phyloP scores from a whole-genome alignment of 192 early-diverging fungal genomes.

The Coemansia sp. region DNA sequence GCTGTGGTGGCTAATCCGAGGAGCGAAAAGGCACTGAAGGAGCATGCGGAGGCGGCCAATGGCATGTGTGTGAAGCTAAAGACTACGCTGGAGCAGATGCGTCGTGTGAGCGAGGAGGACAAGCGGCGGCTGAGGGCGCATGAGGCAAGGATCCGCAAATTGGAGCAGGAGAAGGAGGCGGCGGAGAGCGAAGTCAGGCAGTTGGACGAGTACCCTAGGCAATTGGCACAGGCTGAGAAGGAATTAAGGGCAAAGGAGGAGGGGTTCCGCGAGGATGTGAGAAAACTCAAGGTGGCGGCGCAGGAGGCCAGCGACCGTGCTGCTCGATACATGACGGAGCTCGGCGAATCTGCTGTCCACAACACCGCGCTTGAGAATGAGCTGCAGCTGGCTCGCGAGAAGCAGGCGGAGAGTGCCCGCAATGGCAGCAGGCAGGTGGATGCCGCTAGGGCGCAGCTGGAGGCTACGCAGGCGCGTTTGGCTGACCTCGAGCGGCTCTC shows the following conservation, averaged over 20 bases:
- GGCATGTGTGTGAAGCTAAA: conserved; percentile 25
- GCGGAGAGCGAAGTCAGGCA: conserved; percentile 22
- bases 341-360: conserved; percentile 46
- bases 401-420: background rate
- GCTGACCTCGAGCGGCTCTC: conserved; percentile 38
- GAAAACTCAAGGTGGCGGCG: conserved; percentile 24
- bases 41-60: conserved; percentile 32
- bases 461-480: conserved; percentile 17
- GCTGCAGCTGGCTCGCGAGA: conserved; percentile 30
- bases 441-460: conserved; percentile 11
- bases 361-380: conserved; percentile 44
- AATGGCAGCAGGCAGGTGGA: conserved; percentile 32
- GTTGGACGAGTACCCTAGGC: conserved; percentile 27
- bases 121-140: conserved; percentile 23
- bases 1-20: conserved; percentile 13
- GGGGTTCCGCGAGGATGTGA: conserved; percentile 26
- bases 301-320: conserved; percentile 42
- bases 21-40: conserved; percentile 27
- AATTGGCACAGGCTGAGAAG: conserved; percentile 14
- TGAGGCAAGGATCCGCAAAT: conserved; percentile 27
- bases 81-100: conserved; percentile 23
- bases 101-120: conserved; percentile 19
- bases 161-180: conserved; percentile 33
- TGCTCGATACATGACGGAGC: conserved; percentile 39
- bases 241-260: conserved; percentile 36